phyloP scores from a whole-genome alignment of 768 basidiomycete genomes.

The Coprinellus micaceus region DNA sequence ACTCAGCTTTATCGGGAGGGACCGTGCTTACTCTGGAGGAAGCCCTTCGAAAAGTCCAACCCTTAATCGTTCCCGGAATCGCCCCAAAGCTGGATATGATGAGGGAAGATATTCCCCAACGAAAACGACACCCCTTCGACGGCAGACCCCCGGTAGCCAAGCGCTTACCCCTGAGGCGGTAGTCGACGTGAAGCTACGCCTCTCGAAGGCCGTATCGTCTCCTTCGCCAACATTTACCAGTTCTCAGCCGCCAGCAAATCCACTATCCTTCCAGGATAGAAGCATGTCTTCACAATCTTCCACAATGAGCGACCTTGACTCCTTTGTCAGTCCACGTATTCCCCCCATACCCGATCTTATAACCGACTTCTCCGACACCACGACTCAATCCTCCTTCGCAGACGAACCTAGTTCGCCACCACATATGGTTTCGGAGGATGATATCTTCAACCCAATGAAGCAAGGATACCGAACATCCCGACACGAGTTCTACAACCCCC shows the following conservation, averaged over 20 bases:
- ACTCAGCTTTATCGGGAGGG: constrained; percentile 36
- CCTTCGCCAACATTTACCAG: constrained; percentile 15
- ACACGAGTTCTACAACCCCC: constrained; percentile 24
- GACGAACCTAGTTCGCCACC: constrained; percentile 48
- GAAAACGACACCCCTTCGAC: constrained; percentile 21
- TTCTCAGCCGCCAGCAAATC: too few relatives aligned
- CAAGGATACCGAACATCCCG: constrained; percentile 19
- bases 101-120: too few relatives aligned
- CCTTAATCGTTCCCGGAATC: constrained; percentile 6
- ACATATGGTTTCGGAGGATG: constrained; percentile 25
- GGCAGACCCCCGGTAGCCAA: constrained; percentile 26
- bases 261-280: constrained; percentile 10
- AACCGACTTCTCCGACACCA: constrained; percentile 56
- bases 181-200: constrained; percentile 61
- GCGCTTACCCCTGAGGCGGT: constrained; percentile 46
- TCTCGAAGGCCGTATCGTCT: constrained; percentile 36
- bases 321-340: constrained; percentile 8
- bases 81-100: too few relatives aligned
- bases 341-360: constrained; percentile 60
- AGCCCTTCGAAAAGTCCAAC: constrained; percentile 22
- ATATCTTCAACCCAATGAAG: constrained; percentile 20
- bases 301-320: constrained; percentile 6
- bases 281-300: constrained; percentile 15
- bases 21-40: constrained; percentile 17
- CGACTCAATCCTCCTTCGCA: constrained; percentile 48